These are phyloP conservation scores for Blastocrithidia nonstop DNA, from an alignment of 208 protist species.

Conservation along the genomic window DNA sequence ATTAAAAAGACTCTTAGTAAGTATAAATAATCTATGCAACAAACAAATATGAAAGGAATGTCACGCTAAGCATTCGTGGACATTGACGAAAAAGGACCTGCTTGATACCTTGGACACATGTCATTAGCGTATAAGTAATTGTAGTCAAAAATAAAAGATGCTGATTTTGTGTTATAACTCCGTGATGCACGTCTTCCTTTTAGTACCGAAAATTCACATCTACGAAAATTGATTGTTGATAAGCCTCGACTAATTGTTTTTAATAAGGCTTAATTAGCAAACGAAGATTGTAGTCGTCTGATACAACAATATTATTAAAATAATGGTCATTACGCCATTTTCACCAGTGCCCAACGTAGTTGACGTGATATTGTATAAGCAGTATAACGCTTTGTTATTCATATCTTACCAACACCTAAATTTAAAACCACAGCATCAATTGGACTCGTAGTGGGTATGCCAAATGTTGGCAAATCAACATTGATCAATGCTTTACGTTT, in stretches of 20 bases:
- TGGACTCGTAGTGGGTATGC: constrained; percentile 87
- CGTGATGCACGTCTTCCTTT: constrained; percentile 85
- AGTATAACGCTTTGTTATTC: constrained; percentile 65
- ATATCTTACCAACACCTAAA: constrained; percentile 33
- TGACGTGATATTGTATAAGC: constrained; percentile 69
- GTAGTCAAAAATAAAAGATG: constrained; percentile 53
- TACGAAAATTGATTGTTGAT: constrained; percentile 25
- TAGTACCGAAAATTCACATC: constrained; percentile 69
- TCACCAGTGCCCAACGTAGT: constrained; percentile 62
- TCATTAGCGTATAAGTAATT: constrained; percentile 32
- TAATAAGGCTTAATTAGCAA: constrained; percentile 87
- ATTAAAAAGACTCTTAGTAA: constrained; percentile 65
- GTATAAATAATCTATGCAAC: constrained; percentile 63
- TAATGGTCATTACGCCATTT: constrained; percentile 32
- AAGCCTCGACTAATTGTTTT: constrained; percentile 80
- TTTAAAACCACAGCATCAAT: constrained; percentile 67
- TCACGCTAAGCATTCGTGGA: constrained; percentile 80
- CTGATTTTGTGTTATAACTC: constrained; percentile 87
- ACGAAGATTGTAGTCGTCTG: constrained; percentile 61
- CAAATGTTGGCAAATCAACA: constrained; percentile 91
- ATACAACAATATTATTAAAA: constrained; percentile 75
- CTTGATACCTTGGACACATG: constrained; percentile 86
- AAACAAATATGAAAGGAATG: constrained; percentile 27
- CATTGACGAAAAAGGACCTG: constrained; percentile 68
- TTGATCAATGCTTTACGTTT: constrained; percentile 87